Base-by-base conservation (phyloP, 768 basidiomycete genomes). In the Mycena galopus region DNA sequence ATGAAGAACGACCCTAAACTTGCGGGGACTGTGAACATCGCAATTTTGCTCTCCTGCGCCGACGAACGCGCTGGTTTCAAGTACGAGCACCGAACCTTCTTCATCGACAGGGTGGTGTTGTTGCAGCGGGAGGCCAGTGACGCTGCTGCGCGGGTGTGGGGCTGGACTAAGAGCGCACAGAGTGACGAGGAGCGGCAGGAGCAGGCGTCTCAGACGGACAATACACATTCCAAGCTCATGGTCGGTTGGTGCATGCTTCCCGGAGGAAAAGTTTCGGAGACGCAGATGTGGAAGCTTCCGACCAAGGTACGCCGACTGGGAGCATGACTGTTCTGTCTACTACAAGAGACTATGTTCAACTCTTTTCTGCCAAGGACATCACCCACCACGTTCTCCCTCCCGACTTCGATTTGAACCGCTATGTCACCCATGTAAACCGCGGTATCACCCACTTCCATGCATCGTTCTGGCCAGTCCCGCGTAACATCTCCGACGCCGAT, bases 401-500 rank as follows among this genome's bases (percentile, higher is more conserved):
- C 10, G 64, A 37, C 2, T 55, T 65, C 17, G 51, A 55, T 27
- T 27, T 65, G 32, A 53, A 56, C 16, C 64, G 53, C 64, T 65
- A 56, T 25, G 50, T 65, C 33, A 51, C 12, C 19, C 63, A 65
- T 35, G 63, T 65, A 10, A 65, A 65, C 19, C 63, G 63, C 19
- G 63, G 63, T 10, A 56, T 56, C n/a, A 63, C 62, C 16, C 47
- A 63, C 23, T 63, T 63, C 12, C 47, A 63, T 51, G 47, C 62
- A 12, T 63, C 44, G n/a, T n/a, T n/a, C 9, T 63, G 30, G 19
- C 62, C 62, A 10, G 30, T 63, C 23, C 62, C 30, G 3, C 62
- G 44, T 21, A 16, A 8, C 23, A 32, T 63, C 44, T 63, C 47
- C 47, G 62, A 51, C 29, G 64, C 14, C 64, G 51, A 65, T 16